Percentiles rank a stretch among this genome's conserved stretches.
Evolutionary conservation across 257 asterid genomes (phyloP).

Genomic region (Nicotiana paniculata): DNA sequence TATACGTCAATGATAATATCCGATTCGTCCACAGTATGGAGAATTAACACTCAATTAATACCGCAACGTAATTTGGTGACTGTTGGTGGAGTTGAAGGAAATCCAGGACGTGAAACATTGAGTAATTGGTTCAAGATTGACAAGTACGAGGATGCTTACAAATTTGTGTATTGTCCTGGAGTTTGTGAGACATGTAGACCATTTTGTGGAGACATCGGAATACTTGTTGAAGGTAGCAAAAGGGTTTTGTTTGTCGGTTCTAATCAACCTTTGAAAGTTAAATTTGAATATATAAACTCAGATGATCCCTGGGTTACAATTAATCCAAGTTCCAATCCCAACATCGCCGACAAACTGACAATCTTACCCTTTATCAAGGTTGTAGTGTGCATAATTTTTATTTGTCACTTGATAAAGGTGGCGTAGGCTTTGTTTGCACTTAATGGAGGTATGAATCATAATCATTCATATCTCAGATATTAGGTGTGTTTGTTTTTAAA

Average conservation of each 20-base stretch:
- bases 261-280: background rate
- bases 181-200: background rate
- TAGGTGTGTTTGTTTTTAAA: no score
- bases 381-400: no score
- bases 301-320: no score
- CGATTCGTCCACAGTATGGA: constrained; percentile 8
- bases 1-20: background rate
- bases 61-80: background rate
- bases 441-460: no score
- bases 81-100: background rate
- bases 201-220: background rate
- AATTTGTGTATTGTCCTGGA: constrained; percentile 16
- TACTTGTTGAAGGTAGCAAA: background rate
- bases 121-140: background rate
- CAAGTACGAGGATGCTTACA: background rate
- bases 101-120: background rate
- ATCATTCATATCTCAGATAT: no score
- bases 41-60: background rate
- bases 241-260: background rate
- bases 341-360: no score
- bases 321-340: no score
- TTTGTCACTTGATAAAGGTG: no score
- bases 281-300: background rate
- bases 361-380: no score
- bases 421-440: no score